These are phyloP conservation scores for Trichaptum fuscoviolaceum DNA, from an alignment of 768 basidiomycete species.

Conservation along the genomic window DNA sequence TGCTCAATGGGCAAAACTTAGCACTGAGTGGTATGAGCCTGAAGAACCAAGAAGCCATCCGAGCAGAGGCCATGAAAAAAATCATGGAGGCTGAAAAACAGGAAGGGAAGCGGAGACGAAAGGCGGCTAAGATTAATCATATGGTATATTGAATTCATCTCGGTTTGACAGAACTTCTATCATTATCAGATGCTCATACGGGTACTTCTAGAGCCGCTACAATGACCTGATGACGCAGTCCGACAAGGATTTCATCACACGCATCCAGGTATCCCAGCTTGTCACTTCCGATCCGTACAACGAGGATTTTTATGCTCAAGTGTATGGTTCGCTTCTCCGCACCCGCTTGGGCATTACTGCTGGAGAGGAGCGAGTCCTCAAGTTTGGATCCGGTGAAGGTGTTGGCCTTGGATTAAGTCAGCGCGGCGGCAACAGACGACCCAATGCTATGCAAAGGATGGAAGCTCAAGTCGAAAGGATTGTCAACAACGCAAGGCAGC, in stretches of 20 bases:
- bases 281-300: constrained; percentile 96
- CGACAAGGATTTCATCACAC: constrained; percentile 99
- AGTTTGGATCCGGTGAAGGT: constrained; percentile 78
- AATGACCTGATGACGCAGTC: constrained; percentile 96
- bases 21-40: constrained; percentile 10
- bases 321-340: constrained; percentile 80
- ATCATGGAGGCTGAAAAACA: constrained; percentile 87
- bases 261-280: constrained; percentile 97
- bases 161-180: neutral
- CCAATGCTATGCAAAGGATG: constrained; percentile 89
- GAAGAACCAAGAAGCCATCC: constrained; percentile 46
- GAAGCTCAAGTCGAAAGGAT: constrained; percentile 94
- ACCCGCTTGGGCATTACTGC: constrained; percentile 70
- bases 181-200: constrained; percentile 2
- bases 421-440: constrained; percentile 62
- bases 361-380: constrained; percentile 74
- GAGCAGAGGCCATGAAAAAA: constrained; percentile 78
- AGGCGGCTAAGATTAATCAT: constrained; percentile 81
- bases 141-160: constrained; percentile 49
- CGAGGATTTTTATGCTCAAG: constrained; percentile 98
- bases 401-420: constrained; percentile 78
- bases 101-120: constrained; percentile 78
- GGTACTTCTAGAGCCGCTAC: constrained; percentile 59
- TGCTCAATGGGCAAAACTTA: constrained; percentile 45
- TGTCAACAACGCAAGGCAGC: constrained; percentile 81